Base-by-base conservation (phyloP, 192 early-diverging fungal genomes). In the Mycoemilia scoparia region DNA sequence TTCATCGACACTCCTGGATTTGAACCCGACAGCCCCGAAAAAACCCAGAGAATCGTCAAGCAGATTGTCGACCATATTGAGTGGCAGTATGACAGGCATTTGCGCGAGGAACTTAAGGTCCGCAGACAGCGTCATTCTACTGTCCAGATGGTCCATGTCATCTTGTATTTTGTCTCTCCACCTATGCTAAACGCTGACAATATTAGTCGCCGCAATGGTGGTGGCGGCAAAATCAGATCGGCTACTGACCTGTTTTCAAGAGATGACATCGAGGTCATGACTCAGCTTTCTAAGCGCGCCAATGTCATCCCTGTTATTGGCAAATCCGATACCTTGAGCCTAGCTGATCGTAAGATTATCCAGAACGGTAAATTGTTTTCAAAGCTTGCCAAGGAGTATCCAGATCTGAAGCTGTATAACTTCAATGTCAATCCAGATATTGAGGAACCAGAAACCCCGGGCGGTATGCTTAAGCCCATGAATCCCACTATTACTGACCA, bases 281-380 rank as follows among this genome's bases (percentile, higher is more conserved):
- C 34, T 20, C 25, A 19, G 9, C 45, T 63, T 16, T 45, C 34
- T 23, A 34, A 34, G 16, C 48, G 41, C 13, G 32, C 54, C 20
- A 63, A 49, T 12, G 49, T 63, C 9, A 36, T 63, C 2, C 32
- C 52, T 7, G 54, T 37, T 4, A 36, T 63, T 11, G 60, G 60
- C 38, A 63, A 63, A 29, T 42, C 42, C 41, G 60, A 63, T 30
- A 53, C 49, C 4, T 36, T 63, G 14, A 54, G 53, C 26, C 24
- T 31, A 11, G 8, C 45, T n/a, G 49, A 57, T 33, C 34, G 40
- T n/a, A 25, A 36, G 22, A 7, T 57, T 16, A 36, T 63, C 24
- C 25, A 38, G 3, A 32, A 49, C 45, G 20, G 38, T 1, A 24
- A 27, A 17, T 57, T 63, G 27, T 49, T 49, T 16, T 1, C 22